These are phyloP conservation scores for Ceratocystis smalleyi DNA, from an alignment of 2,329 filamentous ascomycete genomes.

Conservation along the genomic window DNA sequence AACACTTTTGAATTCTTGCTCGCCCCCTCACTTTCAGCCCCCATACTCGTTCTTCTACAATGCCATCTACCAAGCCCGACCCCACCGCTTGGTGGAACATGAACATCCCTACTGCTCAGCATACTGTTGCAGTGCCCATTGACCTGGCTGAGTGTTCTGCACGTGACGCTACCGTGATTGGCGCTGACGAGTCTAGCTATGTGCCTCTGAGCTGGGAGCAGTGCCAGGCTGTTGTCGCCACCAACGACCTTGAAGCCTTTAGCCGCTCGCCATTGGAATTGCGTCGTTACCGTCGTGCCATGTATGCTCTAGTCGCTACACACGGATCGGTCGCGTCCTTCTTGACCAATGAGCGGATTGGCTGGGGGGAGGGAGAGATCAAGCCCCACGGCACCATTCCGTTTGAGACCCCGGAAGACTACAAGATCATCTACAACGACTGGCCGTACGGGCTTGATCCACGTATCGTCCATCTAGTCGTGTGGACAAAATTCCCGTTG, in stretches of 20 bases:
- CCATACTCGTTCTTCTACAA: neutral
- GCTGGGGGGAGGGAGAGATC: constrained; percentile 37
- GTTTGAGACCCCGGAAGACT: constrained; percentile 32
- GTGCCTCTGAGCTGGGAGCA: constrained; percentile 50
- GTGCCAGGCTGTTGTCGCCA: constrained; percentile 44
- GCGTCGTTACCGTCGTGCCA: constrained; percentile 60
- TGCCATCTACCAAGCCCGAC: constrained; percentile 3
- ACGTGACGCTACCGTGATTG: constrained; percentile 57
- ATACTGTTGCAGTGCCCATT: constrained; percentile 52
- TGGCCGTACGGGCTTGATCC: constrained; percentile 82
- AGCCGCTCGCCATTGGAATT: constrained; percentile 63
- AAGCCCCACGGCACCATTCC: neutral
- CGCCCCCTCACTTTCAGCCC: neutral
- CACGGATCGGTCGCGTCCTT: constrained; percentile 69
- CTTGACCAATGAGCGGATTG: constrained; percentile 52
- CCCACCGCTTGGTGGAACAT: constrained; percentile 60
- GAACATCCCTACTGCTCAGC: constrained; percentile 51
- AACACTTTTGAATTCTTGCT: neutral
- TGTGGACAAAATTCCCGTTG: constrained; percentile 83
- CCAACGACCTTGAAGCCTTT: constrained; percentile 61
- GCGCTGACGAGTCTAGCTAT: constrained; percentile 54
- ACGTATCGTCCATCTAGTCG: constrained; percentile 67
- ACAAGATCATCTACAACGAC: constrained; percentile 72
- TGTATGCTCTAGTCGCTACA: constrained; percentile 42
- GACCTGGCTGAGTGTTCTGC: constrained; percentile 47